phyloP scores from a whole-genome alignment of 2,329 filamentous ascomycete genomes.

The Fusarium nelsonii region DNA sequence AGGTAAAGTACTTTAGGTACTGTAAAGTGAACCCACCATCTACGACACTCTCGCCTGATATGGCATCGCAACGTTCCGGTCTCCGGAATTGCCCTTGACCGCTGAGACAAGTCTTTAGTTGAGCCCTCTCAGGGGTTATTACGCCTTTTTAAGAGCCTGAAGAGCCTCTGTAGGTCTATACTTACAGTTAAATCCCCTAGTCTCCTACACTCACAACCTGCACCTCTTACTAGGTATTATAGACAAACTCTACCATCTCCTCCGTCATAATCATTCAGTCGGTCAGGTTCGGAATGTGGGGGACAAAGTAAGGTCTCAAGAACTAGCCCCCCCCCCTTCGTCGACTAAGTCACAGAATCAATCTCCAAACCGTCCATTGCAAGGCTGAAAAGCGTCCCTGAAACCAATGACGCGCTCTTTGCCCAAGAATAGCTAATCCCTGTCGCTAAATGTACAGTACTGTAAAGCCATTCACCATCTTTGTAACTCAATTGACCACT shows the following conservation, averaged over 20 bases:
- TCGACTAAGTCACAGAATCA: constrained; percentile 1
- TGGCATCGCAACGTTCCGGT: constrained; percentile 42
- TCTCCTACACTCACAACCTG: not conserved
- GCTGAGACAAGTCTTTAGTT: constrained; percentile 14
- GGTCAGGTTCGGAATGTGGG: constrained; percentile 38
- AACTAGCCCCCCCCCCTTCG: not conserved
- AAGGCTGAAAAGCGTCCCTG: constrained; percentile 36
- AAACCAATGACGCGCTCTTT: constrained; percentile 45
- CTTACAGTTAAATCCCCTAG: not conserved
- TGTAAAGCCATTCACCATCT: constrained; percentile 4
- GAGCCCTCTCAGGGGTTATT: constrained; percentile 8
- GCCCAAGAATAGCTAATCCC: constrained; percentile 20
- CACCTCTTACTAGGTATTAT: not conserved
- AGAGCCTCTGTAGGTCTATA: not conserved
- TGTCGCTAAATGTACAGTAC: constrained; percentile 12
- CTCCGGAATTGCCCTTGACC: constrained; percentile 40
- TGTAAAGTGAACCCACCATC: constrained; percentile 35
- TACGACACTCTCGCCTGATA: constrained; percentile 42
- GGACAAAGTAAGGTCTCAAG: constrained; percentile 5
- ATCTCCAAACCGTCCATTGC: not conserved
- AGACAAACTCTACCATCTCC: not conserved
- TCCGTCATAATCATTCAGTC: constrained; percentile 14
- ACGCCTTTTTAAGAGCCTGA: not conserved
- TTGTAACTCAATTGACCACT: constrained; percentile 11
- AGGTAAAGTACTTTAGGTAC: not conserved